Evolutionary conservation across 2,329 filamentous ascomycete genomes (phyloP).

Genomic region (Cytospora mali): DNA sequence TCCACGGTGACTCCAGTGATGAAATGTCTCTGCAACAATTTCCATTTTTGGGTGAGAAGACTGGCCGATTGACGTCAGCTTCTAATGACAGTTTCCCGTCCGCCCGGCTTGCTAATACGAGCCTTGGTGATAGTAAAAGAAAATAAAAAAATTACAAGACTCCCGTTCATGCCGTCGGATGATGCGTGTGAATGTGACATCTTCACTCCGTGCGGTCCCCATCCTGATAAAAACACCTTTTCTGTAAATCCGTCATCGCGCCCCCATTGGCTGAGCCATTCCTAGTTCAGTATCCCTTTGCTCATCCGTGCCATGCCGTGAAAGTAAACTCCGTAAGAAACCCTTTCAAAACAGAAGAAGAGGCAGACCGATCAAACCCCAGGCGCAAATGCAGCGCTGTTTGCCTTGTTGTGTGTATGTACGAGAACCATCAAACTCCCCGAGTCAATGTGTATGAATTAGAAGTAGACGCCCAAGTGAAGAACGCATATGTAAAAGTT

Average conservation of each 20-base stretch:
- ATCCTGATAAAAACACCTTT: slow-evolving; percentile 19
- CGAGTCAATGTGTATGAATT: slow-evolving; percentile 1
- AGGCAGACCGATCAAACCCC: slow-evolving; percentile 16
- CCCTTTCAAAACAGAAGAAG: slow-evolving; percentile 28
- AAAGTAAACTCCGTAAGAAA: slow-evolving; percentile 31
- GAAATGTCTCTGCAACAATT: neutral
- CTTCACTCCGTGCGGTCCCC: neutral
- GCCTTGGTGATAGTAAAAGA: neutral
- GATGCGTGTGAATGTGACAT: neutral
- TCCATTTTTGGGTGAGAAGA: neutral
- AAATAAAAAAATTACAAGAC: no score
- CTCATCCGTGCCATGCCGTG: slow-evolving; percentile 18
- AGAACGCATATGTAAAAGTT: neutral
- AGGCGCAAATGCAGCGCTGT: slow-evolving; percentile 5
- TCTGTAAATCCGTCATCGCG: slow-evolving; percentile 12
- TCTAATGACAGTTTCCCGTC: neutral
- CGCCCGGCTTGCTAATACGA: neutral
- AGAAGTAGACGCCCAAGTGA: slow-evolving; percentile 4
- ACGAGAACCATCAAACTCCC: slow-evolving; percentile 14
- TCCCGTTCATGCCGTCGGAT: no score
- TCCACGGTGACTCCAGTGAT: neutral
- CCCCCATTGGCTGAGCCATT: slow-evolving; percentile 3
- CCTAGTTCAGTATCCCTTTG: slow-evolving; percentile 2
- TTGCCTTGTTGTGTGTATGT: slow-evolving; percentile 8
- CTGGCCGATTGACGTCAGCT: neutral